These are phyloP conservation scores for Hyphodiscus sp. DNA, from an alignment of 2,329 filamentous ascomycete genomes.

Conservation along the genomic window DNA sequence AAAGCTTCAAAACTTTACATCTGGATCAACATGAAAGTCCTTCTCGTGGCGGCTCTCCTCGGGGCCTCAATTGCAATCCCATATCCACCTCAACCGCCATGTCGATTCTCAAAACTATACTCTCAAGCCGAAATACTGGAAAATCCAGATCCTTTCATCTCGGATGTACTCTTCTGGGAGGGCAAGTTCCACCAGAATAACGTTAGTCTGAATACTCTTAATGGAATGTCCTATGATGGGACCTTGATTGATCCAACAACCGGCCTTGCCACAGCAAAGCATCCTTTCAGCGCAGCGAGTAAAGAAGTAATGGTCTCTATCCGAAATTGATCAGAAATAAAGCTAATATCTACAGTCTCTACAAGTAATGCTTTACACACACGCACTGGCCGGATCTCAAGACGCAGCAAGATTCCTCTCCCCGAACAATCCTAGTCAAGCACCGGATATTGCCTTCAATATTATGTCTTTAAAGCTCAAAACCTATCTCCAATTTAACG, in stretches of 20 bases:
- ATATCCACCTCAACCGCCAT: not conserved
- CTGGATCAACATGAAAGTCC: not conserved
- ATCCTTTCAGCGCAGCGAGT: slow-evolving; percentile 36
- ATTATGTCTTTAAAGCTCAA: slow-evolving; percentile 35
- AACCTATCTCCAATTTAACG: slow-evolving; percentile 36
- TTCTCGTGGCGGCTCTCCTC: not conserved
- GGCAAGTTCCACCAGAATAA: slow-evolving; percentile 38
- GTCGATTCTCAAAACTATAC: slow-evolving; percentile 23
- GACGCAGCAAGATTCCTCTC: slow-evolving; percentile 36
- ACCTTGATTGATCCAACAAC: slow-evolving; percentile 34
- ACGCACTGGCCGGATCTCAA: slow-evolving; percentile 33
- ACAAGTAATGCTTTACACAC: slow-evolving; percentile 39
- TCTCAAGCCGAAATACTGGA: slow-evolving; percentile 26
- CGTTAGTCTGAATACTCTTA: slow-evolving; percentile 35
- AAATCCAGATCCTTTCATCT: slow-evolving; percentile 29
- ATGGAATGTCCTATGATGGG: slow-evolving; percentile 38
- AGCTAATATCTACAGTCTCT: slow-evolving; percentile 20
- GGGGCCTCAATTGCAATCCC: not conserved
- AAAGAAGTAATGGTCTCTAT: slow-evolving; percentile 23
- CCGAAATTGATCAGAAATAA: not conserved
- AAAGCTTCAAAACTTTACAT: too few relatives aligned
- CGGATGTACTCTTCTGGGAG: slow-evolving; percentile 38
- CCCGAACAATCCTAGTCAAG: slow-evolving; percentile 28
- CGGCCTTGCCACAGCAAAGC: slow-evolving; percentile 31
- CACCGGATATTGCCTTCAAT: slow-evolving; percentile 30